These are phyloP conservation scores for Globisporangium radiosum DNA, from an alignment of 352 stramenopile genomes.

Conservation along the genomic window DNA sequence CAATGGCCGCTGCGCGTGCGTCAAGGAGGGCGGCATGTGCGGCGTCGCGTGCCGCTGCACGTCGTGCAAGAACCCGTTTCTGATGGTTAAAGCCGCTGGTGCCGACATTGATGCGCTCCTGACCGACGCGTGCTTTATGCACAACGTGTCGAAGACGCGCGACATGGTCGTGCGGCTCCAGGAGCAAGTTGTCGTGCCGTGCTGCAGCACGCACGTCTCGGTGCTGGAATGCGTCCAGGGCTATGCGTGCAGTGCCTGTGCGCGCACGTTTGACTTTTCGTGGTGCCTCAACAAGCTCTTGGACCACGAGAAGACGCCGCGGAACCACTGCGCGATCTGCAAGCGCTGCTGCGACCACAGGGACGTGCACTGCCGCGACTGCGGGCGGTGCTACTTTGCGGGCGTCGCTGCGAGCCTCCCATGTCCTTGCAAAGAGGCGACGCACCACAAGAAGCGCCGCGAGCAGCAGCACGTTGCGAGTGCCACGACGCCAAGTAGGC, in stretches of 20 bases:
- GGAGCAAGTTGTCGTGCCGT: conserved; percentile 58
- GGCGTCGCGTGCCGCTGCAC: conserved; percentile 69
- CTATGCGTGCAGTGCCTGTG: conserved; percentile 44
- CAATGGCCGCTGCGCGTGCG: conserved; percentile 75
- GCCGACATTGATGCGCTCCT: conserved; percentile 71
- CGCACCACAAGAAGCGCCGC: conserved; percentile 46
- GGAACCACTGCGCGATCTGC: conserved; percentile 83
- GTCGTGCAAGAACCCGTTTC: conserved; percentile 83
- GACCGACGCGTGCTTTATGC: conserved; percentile 81
- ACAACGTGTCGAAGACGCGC: conserved; percentile 81
- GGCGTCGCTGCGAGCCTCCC: conserved; percentile 69
- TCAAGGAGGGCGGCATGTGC: conserved; percentile 81
- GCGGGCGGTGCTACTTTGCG: conserved; percentile 80
- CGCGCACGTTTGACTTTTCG: conserved; percentile 61
- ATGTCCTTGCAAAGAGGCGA: conserved; percentile 71
- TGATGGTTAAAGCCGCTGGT: conserved; percentile 72
- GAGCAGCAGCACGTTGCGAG: conserved; percentile 15
- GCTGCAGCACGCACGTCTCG: conserved; percentile 47
- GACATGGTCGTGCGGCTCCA: conserved; percentile 77
- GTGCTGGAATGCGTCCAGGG: conserved; percentile 75
- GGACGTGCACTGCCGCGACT: conserved; percentile 82
- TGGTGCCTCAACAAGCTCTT: conserved; percentile 82
- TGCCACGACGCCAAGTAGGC: not conserved
- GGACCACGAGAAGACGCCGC: conserved; percentile 59
- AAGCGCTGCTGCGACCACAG: conserved; percentile 83